These are phyloP conservation scores for Nematocida sp. DNA, from an alignment of 371 early-diverging fungal genomes.

Conservation along the genomic window DNA sequence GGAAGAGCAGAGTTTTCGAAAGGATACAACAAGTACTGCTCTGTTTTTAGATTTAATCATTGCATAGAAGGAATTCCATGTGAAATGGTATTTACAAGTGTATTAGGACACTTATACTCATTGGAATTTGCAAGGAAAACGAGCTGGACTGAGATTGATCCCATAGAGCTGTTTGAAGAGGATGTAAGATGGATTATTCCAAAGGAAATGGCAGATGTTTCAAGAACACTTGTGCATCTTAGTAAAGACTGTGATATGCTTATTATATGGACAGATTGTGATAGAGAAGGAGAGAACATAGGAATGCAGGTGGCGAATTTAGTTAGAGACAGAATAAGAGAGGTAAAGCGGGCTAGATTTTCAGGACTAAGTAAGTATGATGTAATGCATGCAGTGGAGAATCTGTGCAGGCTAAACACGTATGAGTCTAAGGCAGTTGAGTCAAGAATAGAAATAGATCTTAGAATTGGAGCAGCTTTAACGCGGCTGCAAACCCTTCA, in stretches of 20 bases:
- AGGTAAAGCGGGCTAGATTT: conserved; percentile 71
- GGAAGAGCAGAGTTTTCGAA: not conserved
- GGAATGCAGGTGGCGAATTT: conserved; percentile 76
- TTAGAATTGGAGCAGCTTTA: conserved; percentile 88
- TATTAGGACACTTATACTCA: conserved; percentile 69
- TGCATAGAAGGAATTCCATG: conserved; percentile 24
- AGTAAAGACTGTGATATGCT: conserved; percentile 74
- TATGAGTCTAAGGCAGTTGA: conserved; percentile 82
- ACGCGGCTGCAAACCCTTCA: conserved; percentile 85
- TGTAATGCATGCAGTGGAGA: conserved; percentile 77
- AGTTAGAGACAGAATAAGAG: conserved; percentile 31
- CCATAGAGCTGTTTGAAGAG: conserved; percentile 62
- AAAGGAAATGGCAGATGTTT: conserved; percentile 73
- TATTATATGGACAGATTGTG: conserved; percentile 98
- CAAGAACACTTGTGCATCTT: conserved; percentile 73
- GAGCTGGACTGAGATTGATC: conserved; percentile 66
- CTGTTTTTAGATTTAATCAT: conserved; percentile 60
- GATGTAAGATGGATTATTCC: conserved; percentile 72
- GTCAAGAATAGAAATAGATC: conserved; percentile 85
- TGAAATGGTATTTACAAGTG: conserved; percentile 70
- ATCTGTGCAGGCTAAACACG: conserved; percentile 75
- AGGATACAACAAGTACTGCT: conserved; percentile 67
- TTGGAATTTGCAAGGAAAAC: conserved; percentile 64
- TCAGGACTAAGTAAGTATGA: conserved; percentile 73
- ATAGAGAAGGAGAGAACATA: conserved; percentile 97